Conservation (phyloP, 2,329 filamentous ascomycete genomes). For the Alternaria sp. region DNA sequence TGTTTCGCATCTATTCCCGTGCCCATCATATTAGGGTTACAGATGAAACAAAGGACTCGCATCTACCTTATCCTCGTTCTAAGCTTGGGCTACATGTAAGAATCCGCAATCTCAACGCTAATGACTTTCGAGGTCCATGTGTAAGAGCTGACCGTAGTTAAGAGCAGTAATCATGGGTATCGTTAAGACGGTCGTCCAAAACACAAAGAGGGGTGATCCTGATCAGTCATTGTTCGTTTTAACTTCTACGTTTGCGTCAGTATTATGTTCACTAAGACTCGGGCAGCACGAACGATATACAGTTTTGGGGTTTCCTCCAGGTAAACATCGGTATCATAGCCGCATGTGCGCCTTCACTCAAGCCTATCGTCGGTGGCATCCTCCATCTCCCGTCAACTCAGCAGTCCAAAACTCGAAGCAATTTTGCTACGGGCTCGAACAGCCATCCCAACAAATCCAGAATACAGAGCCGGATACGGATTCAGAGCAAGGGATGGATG, state of each 20-base stretch:
- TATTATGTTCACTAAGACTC: neutral
- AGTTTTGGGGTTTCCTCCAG: slow-evolving; percentile 5
- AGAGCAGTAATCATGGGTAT: slow-evolving; percentile 1
- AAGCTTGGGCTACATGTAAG: neutral
- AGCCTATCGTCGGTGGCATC: slow-evolving; percentile 1
- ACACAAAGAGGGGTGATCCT: neutral
- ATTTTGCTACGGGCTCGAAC: neutral
- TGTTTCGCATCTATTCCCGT: slow-evolving; percentile 1
- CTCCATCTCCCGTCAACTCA: neutral
- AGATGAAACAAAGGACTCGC: neutral
- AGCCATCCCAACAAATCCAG: neutral
- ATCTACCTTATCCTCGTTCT: neutral
- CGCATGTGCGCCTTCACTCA: slow-evolving; percentile 2
- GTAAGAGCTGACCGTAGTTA: neutral
- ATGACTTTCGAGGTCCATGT: no score
- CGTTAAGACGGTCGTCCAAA: slow-evolving; percentile 1
- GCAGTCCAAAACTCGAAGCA: slow-evolving; percentile 1
- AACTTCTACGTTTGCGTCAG: neutral
- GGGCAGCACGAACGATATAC: neutral
- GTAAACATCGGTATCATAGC: slow-evolving; percentile 1
- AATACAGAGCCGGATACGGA: neutral
- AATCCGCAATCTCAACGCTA: neutral
- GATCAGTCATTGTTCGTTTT: neutral
- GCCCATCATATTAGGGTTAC: neutral
- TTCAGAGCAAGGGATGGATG: neutral